These are phyloP conservation scores for Diddensiella caesifluorescens DNA, from an alignment of 805 yeast species.

Conservation along the genomic window DNA sequence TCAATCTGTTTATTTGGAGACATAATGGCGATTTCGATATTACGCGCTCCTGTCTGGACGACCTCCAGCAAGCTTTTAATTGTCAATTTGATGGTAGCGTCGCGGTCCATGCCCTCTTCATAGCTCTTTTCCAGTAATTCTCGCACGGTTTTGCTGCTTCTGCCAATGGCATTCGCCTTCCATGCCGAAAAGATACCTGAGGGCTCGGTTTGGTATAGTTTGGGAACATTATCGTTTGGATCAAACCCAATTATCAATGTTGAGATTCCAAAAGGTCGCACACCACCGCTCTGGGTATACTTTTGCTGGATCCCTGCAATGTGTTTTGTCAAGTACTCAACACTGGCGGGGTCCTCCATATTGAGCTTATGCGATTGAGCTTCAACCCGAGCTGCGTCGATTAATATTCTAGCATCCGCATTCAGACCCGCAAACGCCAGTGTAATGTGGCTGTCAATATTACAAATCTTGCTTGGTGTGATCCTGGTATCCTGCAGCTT, in stretches of 20 bases:
- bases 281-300: constrained; percentile 98
- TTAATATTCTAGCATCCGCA: constrained; percentile 95
- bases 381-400: constrained; percentile 92
- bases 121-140: constrained; percentile 92
- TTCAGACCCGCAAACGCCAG: constrained; percentile 95
- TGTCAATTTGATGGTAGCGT: constrained; percentile 72
- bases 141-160: constrained; percentile 89
- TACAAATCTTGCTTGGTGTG: constrained; percentile 90
- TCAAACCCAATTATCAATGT: constrained; percentile 96
- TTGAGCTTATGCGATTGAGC: constrained; percentile 92
- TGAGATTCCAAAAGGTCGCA: constrained; percentile 94
- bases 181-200: constrained; percentile 96
- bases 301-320: constrained; percentile 98
- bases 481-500: constrained; percentile 95
- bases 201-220: constrained; percentile 91
- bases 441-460: constrained; percentile 83
- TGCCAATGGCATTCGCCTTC: constrained; percentile 97
- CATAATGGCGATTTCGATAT: constrained; percentile 88
- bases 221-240: constrained; percentile 72
- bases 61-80: constrained; percentile 87
- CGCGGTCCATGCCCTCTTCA: constrained; percentile 52
- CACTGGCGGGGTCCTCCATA: constrained; percentile 88
- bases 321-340: constrained; percentile 87
- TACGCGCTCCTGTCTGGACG: constrained; percentile 96
- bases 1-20: constrained; percentile 60